Conservation (phyloP, 768 basidiomycete species). For the Gloeopeniophorella convolvens region DNA sequence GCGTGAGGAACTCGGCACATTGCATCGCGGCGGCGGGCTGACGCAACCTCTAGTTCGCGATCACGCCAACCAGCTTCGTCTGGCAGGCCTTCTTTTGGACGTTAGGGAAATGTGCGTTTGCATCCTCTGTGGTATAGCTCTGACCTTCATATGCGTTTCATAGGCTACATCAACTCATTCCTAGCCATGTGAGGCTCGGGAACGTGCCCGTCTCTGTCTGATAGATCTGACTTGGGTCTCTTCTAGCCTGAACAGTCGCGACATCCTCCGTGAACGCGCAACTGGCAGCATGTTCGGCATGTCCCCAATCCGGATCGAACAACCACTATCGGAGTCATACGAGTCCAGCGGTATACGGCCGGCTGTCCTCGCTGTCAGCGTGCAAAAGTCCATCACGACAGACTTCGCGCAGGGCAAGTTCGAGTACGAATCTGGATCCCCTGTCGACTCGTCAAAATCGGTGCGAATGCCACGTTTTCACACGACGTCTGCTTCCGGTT, state of each 20-base stretch:
- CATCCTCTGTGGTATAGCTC: not conserved
- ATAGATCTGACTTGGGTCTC: not conserved
- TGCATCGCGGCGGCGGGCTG: not conserved
- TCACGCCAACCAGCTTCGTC: conserved; percentile 40
- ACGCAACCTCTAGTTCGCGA: conserved; percentile 11
- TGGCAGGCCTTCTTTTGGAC: conserved; percentile 48
- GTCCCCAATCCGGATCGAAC: not conserved
- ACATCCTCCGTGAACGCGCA: not conserved
- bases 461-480: not conserved
- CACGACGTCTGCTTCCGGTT: no score
- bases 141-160: not conserved
- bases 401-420: not conserved
- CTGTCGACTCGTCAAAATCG: not conserved
- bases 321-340: not conserved
- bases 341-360: not conserved
- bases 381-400: not conserved
- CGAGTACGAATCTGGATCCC: not conserved
- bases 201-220: not conserved
- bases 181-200: conserved; percentile 39
- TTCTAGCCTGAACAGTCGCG: conserved; percentile 10
- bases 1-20: conserved; percentile 4
- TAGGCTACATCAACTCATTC: conserved; percentile 47
- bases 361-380: not conserved
- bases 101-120: conserved; percentile 40
- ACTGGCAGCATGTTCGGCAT: not conserved